A percentile compares a stretch with the other conserved stretches of the same genome.
These are phyloP conservation scores for Malus asiatica DNA, from an alignment of 306 rosid species.

Conservation along the genomic window DNA sequence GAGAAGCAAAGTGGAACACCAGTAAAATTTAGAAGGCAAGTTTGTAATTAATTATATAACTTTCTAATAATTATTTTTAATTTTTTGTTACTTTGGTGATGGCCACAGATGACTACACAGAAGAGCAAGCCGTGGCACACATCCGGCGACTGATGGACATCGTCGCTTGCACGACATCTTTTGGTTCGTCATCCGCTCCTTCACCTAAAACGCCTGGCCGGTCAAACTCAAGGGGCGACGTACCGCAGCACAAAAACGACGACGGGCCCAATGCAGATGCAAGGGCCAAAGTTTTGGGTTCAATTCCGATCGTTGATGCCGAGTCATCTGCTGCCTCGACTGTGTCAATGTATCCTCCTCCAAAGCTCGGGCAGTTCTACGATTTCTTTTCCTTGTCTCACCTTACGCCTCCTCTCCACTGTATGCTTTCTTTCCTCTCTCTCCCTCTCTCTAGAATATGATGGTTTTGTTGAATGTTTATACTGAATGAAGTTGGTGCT, in stretches of 20 bases:
- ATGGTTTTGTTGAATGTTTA: too few relatives aligned
- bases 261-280: neutral
- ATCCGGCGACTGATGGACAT: constrained; percentile 80
- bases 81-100: neutral
- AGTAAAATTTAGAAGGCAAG: neutral
- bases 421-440: constrained; percentile 18
- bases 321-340: constrained; percentile 33
- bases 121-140: constrained; percentile 60
- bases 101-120: constrained; percentile 69
- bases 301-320: constrained; percentile 20
- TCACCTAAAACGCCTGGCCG: constrained; percentile 31
- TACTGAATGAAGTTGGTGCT: neutral
- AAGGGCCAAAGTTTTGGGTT: neutral
- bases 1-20: neutral
- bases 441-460: too few relatives aligned
- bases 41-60: too few relatives aligned
- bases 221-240: constrained; percentile 28
- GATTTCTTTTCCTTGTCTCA: constrained; percentile 84
- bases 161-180: constrained; percentile 69
- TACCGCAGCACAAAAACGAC: neutral
- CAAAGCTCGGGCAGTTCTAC: constrained; percentile 79
- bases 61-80: neutral
- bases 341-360: constrained; percentile 75
- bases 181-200: constrained; percentile 29
- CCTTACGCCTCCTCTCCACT: constrained; percentile 81